Percentiles rank a stretch among this genome's conserved stretches.
Conservation (phyloP, 768 basidiomycete genomes). For the Tricholoma sp. region DNA sequence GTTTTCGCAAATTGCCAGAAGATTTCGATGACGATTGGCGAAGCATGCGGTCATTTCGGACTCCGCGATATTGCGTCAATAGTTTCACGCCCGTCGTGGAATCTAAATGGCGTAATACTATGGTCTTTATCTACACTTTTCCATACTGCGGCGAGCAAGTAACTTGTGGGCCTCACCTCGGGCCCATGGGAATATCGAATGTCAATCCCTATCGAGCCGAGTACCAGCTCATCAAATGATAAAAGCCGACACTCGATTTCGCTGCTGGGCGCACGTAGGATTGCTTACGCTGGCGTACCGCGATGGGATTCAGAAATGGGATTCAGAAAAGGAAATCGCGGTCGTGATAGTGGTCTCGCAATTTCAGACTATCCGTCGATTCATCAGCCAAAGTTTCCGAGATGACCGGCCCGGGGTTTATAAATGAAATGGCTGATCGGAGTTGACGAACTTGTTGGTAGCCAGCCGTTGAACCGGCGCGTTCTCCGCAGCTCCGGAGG, state of each 20-base stretch:
- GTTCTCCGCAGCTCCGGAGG: neutral
- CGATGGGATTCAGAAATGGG: too few relatives aligned
- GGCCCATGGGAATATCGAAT: conserved; percentile 11
- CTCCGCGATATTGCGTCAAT: conserved; percentile 16
- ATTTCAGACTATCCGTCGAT: neutral
- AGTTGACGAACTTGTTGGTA: neutral
- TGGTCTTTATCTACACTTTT: conserved; percentile 21
- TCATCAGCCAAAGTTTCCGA: neutral
- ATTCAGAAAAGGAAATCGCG: neutral
- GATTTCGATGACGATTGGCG: conserved; percentile 9
- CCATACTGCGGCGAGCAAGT: conserved; percentile 1
- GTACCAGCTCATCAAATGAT: neutral
- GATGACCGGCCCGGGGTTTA: neutral
- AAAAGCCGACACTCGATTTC: neutral
- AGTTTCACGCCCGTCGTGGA: conserved; percentile 1
- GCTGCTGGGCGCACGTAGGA: neutral
- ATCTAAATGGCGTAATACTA: conserved; percentile 27
- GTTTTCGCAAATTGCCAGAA: conserved; percentile 31
- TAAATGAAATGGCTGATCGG: neutral
- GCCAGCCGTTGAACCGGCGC: neutral
- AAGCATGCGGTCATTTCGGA: conserved; percentile 10
- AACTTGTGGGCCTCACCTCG: conserved; percentile 9
- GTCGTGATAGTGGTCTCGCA: neutral
- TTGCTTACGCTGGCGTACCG: neutral
- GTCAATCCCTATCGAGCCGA: neutral